Evolutionary conservation across 306 rosid species (phyloP).

Genomic region (Malus sylvestris): DNA sequence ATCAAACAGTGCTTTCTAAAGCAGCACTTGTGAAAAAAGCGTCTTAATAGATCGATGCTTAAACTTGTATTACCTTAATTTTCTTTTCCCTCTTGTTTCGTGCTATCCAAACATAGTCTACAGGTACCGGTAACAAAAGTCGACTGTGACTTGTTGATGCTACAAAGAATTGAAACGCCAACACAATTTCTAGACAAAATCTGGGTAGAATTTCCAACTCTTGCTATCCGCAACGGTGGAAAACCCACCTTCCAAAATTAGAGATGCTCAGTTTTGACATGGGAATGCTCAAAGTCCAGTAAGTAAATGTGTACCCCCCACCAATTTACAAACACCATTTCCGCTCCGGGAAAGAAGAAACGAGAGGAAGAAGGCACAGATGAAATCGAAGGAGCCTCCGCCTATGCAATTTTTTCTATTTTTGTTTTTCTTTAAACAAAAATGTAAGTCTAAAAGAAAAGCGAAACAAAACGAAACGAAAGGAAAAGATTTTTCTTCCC

Average conservation of each 20-base stretch:
- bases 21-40: no score
- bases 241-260: constrained; percentile 57
- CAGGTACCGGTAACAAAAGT: no score
- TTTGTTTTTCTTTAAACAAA: constrained; percentile 29
- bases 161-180: neutral
- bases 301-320: constrained; percentile 64
- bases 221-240: constrained; percentile 54
- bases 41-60: no score
- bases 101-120: no score
- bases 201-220: constrained; percentile 28
- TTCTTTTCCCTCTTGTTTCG: no score
- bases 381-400: constrained; percentile 34
- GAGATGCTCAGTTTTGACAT: constrained; percentile 46
- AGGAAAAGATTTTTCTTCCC: constrained; percentile 1
- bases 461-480: constrained; percentile 11
- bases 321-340: constrained; percentile 58
- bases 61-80: no score
- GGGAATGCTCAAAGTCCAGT: constrained; percentile 41
- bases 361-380: constrained; percentile 23
- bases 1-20: no score
- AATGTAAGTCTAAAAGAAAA: constrained; percentile 15
- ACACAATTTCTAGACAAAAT: neutral
- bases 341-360: constrained; percentile 20
- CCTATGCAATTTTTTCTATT: constrained; percentile 55
- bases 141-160: no score